A percentile compares a stretch with the other conserved stretches of the same genome.
Evolutionary conservation across 306 rosid genomes (phyloP).

Genomic region (Vigna angularis): DNA sequence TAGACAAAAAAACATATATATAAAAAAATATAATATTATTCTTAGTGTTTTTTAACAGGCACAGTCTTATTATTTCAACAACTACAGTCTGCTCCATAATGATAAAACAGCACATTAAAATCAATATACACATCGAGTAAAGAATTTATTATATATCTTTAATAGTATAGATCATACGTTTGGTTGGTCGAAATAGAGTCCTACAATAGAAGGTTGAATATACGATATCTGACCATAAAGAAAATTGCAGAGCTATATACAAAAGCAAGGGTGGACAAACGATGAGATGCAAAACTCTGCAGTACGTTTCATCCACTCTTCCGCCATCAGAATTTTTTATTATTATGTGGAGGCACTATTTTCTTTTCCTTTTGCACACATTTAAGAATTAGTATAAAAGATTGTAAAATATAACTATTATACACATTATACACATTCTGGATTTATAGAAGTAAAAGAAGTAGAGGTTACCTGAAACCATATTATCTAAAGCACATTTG

Average conservation of each 20-base stretch:
- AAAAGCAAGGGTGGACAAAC: constrained; percentile 31
- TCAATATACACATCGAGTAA: too few species aligned
- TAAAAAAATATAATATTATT: too few species aligned
- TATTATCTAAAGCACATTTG: too few species aligned
- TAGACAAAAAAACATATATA: too few species aligned
- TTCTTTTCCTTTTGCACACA: constrained; percentile 52
- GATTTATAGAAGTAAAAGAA: background rate
- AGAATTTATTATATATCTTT: too few species aligned
- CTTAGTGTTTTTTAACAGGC: too few species aligned
- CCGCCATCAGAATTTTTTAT: constrained; percentile 29
- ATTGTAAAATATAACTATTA: too few species aligned
- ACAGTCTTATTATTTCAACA: too few species aligned
- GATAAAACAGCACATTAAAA: too few species aligned
- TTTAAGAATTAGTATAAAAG: background rate
- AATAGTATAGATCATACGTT: background rate
- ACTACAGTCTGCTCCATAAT: too few species aligned
- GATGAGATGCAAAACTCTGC: constrained; percentile 46
- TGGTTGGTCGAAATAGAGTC: constrained; percentile 1
- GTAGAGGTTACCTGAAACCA: too few species aligned
- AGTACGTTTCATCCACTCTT: constrained; percentile 59
- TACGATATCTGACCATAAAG: constrained; percentile 40
- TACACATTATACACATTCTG: too few species aligned
- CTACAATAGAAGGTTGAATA: constrained; percentile 41
- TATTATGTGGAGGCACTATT: constrained; percentile 41
- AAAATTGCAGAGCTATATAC: constrained; percentile 39